Evolutionary conservation across 805 yeast species (phyloP).

Genomic region (Teunomyces panamensis): DNA sequence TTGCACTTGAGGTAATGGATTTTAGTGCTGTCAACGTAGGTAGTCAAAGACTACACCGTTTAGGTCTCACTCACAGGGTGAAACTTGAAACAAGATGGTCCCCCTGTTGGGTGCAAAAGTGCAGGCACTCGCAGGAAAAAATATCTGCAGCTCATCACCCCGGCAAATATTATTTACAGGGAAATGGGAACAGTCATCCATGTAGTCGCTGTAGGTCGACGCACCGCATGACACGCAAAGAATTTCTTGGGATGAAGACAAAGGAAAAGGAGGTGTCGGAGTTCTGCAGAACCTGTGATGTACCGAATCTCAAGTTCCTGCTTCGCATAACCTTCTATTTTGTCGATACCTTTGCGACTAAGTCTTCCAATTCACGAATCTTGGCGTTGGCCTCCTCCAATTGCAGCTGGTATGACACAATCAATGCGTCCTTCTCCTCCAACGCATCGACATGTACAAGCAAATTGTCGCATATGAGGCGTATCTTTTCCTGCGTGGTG

Average conservation of each 20-base stretch:
- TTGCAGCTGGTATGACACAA: constrained; percentile 20
- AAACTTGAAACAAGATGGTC: background rate
- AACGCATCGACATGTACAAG: constrained; percentile 14
- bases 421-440: constrained; percentile 8
- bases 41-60: too few species aligned
- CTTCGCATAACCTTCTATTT: background rate
- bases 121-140: background rate
- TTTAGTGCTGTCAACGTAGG: too few species aligned
- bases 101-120: background rate
- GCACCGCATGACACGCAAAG: background rate
- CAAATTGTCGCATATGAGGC: constrained; percentile 21
- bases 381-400: constrained; percentile 19
- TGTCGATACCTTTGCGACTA: background rate
- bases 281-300: background rate
- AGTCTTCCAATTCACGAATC: constrained; percentile 17
- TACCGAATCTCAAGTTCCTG: background rate
- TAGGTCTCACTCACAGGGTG: too few species aligned
- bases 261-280: background rate
- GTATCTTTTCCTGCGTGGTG: constrained; percentile 18
- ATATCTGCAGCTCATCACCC: background rate
- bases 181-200: background rate
- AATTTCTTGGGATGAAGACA: background rate
- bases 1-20: too few species aligned
- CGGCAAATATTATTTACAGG: background rate
- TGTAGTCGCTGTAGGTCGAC: background rate